Evolutionary conservation across 176 grass and related monocot genomes (phyloP), one percentile per base, ranked within the genome.

Genomic region (Cenchrus fungigraminus): DNA sequence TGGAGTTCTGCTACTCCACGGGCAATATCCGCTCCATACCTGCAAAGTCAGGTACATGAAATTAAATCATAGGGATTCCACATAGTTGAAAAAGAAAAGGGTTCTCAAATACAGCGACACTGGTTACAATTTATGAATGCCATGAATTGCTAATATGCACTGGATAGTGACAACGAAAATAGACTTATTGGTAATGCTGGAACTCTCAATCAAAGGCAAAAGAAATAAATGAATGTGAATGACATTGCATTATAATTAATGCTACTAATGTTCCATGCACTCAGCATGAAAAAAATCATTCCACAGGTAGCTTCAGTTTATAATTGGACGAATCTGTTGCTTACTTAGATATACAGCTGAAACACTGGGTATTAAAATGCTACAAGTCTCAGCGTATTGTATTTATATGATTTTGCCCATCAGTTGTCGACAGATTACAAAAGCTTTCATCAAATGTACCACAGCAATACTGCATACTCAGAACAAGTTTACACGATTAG

Each of bases 1-100:
- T 99, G 97, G 77, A 99, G 90, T 83, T 99, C 97, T 79, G 86
- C 90, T 56, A 96, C 94, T 71, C 97, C 97, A 94, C 97, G 93
- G 43, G 97, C 90, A 90, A 99, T 94, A 91, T 99, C 97, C 74
- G 94, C 97, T 45, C 97, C 97, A 62, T 99, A 99, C 82, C 97
- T 99, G 68, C 85, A 89, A 91, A 84, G 40, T 15, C 68, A 84
- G 44, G 37, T 40, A 53, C 71, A 52, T 46, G 50, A 77, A 84
- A 71, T 54, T 7, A 51, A 53, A 43, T 54, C 32, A 52, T 66
- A 59, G 43, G 22, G 31, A 15, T 25, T 55, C 13, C 14, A 73
- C 10, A 73, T 20, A 66, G 51, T 66, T 68, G 34, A 79, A 61
- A 67, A 79, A 51, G 40, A 90, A 73, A 67, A 9, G 29, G 14